Evolutionary conservation across 306 rosid species (phyloP), one percentile per base, ranked within the genome.

Genomic region (Castanopsis chinensis): DNA sequence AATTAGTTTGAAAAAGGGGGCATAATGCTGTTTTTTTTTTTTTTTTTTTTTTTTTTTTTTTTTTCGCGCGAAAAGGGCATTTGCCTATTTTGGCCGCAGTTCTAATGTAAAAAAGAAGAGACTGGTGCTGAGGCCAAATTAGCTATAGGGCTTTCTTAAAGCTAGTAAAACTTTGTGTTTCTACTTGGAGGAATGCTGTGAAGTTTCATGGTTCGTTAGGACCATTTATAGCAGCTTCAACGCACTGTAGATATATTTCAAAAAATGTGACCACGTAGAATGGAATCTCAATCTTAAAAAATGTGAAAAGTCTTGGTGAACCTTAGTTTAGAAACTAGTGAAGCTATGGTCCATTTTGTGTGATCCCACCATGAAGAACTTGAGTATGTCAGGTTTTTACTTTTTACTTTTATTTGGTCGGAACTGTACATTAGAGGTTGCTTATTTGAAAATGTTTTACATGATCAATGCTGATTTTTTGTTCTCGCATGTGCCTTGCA

Each of bases 201-300:
- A 64, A 63, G 81, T 25, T 71, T 59, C 25, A 64, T 60, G 82
- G 73, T 32, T 58, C 18, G 37, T 23, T 17, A 4, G 65, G 28
- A 2, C 32, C 51, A 37, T 54, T 57, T 90, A 87, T 87, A 90
- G 59, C 11, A 71, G 78, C 56, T 18, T 21, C 35, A 10, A 28
- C 12, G 74, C 37, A 78, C 41, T 71, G 41, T 79, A 45, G 72
- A 60, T 1, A n/a, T n/a, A n/a, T n/a, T 18, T 7, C 27, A 23
- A 25, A 19, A 30, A 0, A 5, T 9, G 10, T 23, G 41, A 49
- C 2, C 33, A n/a, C 33, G 0, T 30, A 30, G 33, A 55, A 49
- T 52, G 70, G 67, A 70, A 54, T 74, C 77, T 74, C 75, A 49
- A 65, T 27, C 15, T 72, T 41, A 51, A 33, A 32, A n/a, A 69